phyloP scores from a whole-genome alignment of 495 filamentous ascomycete species.

The Aspergillus biplanus region DNA sequence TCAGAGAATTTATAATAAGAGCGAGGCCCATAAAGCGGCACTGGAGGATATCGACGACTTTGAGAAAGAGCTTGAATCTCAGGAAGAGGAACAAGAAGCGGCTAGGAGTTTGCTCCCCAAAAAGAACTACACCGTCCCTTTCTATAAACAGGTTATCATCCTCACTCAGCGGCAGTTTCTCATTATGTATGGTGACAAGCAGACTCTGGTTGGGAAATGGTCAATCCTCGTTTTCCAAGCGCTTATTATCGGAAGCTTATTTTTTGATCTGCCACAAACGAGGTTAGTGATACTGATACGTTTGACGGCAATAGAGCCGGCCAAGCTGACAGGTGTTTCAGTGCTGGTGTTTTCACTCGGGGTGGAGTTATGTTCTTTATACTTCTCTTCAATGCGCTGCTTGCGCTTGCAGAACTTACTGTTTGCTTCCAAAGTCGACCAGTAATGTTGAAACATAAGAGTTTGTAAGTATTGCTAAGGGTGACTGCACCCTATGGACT shows the following conservation, averaged over 20 bases:
- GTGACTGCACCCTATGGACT: no score
- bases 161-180: conserved; percentile 69
- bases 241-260: conserved; percentile 76
- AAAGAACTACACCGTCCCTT: conserved; percentile 67
- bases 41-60: conserved; percentile 53
- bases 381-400: conserved; percentile 78
- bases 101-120: conserved; percentile 51
- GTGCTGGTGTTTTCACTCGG: conserved; percentile 50
- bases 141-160: conserved; percentile 67
- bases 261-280: conserved; percentile 69
- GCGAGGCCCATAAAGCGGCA: conserved; percentile 38
- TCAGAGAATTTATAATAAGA: conserved; percentile 55
- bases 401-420: conserved; percentile 77
- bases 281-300: conserved; percentile 29
- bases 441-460: conserved; percentile 82
- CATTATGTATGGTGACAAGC: conserved; percentile 65
- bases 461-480: conserved; percentile 47
- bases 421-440: conserved; percentile 70
- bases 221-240: conserved; percentile 70
- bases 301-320: neutral
- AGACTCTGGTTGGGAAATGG: conserved; percentile 55
- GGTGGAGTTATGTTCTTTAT: conserved; percentile 72
- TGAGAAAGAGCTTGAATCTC: conserved; percentile 51
- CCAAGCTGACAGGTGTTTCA: conserved; percentile 23
- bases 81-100: conserved; percentile 49